Evolutionary conservation across 1,284 basidiomycete genomes (phyloP).

Genomic region (Ceratobasidium sp.): DNA sequence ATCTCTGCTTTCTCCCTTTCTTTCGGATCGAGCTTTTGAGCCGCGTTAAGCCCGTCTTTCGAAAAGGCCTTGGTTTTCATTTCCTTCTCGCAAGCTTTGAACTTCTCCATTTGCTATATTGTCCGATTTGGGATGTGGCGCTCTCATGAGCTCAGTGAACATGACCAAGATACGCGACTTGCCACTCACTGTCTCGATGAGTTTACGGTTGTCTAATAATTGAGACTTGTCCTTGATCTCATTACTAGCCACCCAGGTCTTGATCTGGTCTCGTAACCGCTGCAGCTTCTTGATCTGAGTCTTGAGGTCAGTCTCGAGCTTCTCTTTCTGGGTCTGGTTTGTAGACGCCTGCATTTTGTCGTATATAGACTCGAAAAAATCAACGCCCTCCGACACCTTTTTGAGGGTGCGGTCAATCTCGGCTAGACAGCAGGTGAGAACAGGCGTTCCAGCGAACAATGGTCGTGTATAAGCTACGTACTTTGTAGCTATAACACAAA

Average conservation of each 20-base stretch:
- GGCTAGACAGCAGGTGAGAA: slow-evolving; percentile 65
- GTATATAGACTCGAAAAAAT: slow-evolving; percentile 94
- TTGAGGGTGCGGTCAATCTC: slow-evolving; percentile 98
- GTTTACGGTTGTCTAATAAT: slow-evolving; percentile 91
- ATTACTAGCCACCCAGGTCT: slow-evolving; percentile 97
- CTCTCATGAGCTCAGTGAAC: slow-evolving; percentile 29
- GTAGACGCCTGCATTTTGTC: slow-evolving; percentile 96
- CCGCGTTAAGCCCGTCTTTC: slow-evolving; percentile 97
- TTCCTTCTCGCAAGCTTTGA: slow-evolving; percentile 99
- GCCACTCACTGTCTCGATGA: slow-evolving; percentile 94
- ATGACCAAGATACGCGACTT: slow-evolving; percentile 46
- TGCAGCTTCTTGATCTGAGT: slow-evolving; percentile 99
- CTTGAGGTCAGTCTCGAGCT: slow-evolving; percentile 94
- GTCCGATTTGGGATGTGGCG: slow-evolving; percentile 31
- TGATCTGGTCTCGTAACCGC: slow-evolving; percentile 97
- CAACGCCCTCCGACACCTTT: slow-evolving; percentile 93
- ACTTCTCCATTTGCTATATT: slow-evolving; percentile 99
- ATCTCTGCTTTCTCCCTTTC: slow-evolving; percentile 96
- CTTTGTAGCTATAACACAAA: slow-evolving; percentile 72
- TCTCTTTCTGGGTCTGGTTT: slow-evolving; percentile 97
- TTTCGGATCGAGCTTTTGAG: slow-evolving; percentile 94
- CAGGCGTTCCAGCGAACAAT: slow-evolving; percentile 27
- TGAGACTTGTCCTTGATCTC: slow-evolving; percentile 99
- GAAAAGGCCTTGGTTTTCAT: slow-evolving; percentile 99
- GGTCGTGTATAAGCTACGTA: slow-evolving; percentile 56